Evolutionary conservation across 2,329 filamentous ascomycete genomes (phyloP).

Genomic region (Pseudogymnoascus sp.): DNA sequence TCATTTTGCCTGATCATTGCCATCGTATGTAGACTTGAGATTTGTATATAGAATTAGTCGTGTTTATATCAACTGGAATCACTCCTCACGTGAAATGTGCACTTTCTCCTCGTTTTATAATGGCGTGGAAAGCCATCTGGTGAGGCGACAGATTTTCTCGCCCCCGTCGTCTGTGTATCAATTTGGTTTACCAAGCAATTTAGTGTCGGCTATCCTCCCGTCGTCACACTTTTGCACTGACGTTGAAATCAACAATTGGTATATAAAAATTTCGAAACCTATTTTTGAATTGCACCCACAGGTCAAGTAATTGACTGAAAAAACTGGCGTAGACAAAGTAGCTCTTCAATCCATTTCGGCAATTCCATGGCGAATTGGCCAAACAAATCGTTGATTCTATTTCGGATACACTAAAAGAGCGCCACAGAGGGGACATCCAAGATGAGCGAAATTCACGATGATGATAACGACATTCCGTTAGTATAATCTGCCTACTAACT

Average conservation of each 20-base stretch:
- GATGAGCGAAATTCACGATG: slow-evolving; percentile 1
- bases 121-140: not conserved
- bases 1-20: not conserved
- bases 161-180: slow-evolving; percentile 5
- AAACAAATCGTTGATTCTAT: not conserved
- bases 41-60: slow-evolving; percentile 7
- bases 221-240: not conserved
- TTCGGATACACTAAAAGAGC: slow-evolving; percentile 6
- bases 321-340: not conserved
- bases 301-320: not conserved
- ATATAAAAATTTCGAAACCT: not conserved
- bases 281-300: not conserved
- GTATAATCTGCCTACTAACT: not conserved
- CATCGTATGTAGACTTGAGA: slow-evolving; percentile 7
- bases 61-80: slow-evolving; percentile 4
- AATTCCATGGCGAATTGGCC: slow-evolving; percentile 5
- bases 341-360: not conserved
- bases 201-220: slow-evolving; percentile 5
- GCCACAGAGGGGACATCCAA: not conserved
- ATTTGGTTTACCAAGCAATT: not conserved
- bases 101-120: not conserved
- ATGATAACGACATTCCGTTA: slow-evolving; percentile 4
- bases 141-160: not conserved
- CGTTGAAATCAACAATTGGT: not conserved
- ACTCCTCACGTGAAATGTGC: not conserved